These are phyloP conservation scores for Metschnikowia similis DNA, from an alignment of 805 yeast genomes.

Conservation along the genomic window DNA sequence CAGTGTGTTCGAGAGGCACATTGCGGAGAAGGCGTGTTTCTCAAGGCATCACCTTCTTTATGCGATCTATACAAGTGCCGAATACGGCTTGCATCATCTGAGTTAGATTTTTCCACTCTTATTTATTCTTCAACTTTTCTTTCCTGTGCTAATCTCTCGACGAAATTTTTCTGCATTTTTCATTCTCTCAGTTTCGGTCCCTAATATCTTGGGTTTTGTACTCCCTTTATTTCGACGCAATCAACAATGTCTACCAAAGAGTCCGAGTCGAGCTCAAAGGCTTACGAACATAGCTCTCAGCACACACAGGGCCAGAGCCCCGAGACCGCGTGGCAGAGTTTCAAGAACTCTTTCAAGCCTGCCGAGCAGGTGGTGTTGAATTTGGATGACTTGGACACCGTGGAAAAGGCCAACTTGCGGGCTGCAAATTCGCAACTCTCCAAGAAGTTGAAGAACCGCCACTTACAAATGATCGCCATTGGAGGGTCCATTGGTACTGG, in stretches of 20 bases:
- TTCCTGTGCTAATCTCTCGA: background rate
- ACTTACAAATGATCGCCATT: slow-evolving; percentile 65
- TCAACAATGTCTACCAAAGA: slow-evolving; percentile 5
- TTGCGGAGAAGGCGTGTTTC: background rate
- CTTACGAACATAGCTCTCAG: slow-evolving; percentile 5
- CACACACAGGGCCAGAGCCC: background rate
- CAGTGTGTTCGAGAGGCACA: background rate
- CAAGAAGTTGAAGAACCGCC: slow-evolving; percentile 46
- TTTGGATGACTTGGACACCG: slow-evolving; percentile 22
- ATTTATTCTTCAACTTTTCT: background rate
- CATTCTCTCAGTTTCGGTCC: background rate
- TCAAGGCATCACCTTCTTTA: slow-evolving; percentile 2
- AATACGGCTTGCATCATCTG: background rate
- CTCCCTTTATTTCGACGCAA: background rate
- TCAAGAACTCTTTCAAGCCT: slow-evolving; percentile 34
- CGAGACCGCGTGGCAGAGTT: slow-evolving; percentile 16
- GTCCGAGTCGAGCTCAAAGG: slow-evolving; percentile 4
- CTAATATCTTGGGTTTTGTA: too few species aligned
- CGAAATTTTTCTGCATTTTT: too few species aligned
- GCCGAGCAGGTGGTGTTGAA: slow-evolving; percentile 21
- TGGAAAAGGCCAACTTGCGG: slow-evolving; percentile 27
- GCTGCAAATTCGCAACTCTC: slow-evolving; percentile 21
- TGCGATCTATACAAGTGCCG: background rate
- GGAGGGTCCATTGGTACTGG: slow-evolving; percentile 72
- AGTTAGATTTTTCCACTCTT: background rate